A percentile compares a stretch with the other conserved stretches of the same genome.
Evolutionary conservation across 1,139 yeast species (phyloP).

Genomic region (Suhomyces kunorum): DNA sequence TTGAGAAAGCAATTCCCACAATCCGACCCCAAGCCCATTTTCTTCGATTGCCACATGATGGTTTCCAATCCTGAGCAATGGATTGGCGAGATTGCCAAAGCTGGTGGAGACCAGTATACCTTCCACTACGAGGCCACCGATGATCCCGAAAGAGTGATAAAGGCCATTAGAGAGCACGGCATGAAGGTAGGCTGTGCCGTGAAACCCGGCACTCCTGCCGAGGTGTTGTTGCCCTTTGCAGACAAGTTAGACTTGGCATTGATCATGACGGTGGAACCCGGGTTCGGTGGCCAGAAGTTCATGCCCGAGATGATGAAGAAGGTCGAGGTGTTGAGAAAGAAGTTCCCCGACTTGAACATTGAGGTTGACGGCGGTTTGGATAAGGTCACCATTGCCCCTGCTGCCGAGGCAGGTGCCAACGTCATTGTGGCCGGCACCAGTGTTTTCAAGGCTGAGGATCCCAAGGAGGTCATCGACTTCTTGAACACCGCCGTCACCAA

Average conservation of each 20-base stretch:
- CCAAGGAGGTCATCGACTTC: constrained; percentile 66
- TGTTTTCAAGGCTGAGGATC: constrained; percentile 81
- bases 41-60: constrained; percentile 99
- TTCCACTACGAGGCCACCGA: constrained; percentile 94
- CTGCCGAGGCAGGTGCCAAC: constrained; percentile 95
- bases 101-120: constrained; percentile 96
- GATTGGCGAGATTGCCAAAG: constrained; percentile 90
- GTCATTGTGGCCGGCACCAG: constrained; percentile 98
- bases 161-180: constrained; percentile 74
- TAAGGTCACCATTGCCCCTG: constrained; percentile 74
- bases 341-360: constrained; percentile 77
- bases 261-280: constrained; percentile 98
- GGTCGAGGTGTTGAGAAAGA: constrained; percentile 71
- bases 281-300: constrained; percentile 97
- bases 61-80: constrained; percentile 92
- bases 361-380: constrained; percentile 98
- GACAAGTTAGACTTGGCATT: constrained; percentile 86
- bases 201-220: constrained; percentile 92
- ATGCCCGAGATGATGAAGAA: constrained; percentile 97
- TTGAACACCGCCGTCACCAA: constrained; percentile 60
- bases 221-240: constrained; percentile 74
- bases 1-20: constrained; percentile 76
- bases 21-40: constrained; percentile 52
- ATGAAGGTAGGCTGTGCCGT: constrained; percentile 94
- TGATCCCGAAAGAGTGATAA: constrained; percentile 73